phyloP scores from a whole-genome alignment of 768 basidiomycete species.

The Leccinum broughii region DNA sequence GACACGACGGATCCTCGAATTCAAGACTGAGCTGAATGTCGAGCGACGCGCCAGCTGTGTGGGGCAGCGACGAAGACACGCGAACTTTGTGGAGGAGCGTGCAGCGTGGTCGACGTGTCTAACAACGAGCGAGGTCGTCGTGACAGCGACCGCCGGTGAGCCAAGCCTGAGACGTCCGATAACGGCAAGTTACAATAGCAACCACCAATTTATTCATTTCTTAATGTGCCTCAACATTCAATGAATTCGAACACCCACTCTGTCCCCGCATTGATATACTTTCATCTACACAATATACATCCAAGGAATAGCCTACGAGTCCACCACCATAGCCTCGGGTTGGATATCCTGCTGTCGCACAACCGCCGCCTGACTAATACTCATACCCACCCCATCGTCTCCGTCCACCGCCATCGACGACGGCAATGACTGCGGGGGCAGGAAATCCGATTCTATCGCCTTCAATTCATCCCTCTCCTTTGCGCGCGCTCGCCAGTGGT shows the following conservation, averaged over 20 bases:
- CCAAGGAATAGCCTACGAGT: slow-evolving; percentile 5
- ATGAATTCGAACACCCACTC: slow-evolving; percentile 3
- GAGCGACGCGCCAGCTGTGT: slow-evolving; percentile 9
- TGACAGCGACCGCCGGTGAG: slow-evolving; percentile 4
- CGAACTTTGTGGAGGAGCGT: background rate
- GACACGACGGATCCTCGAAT: slow-evolving; percentile 52
- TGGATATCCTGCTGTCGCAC: slow-evolving; percentile 7
- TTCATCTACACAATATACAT: background rate
- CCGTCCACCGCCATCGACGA: slow-evolving; percentile 5
- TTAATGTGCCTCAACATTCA: background rate
- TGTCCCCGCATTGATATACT: background rate
- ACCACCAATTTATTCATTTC: slow-evolving; percentile 10
- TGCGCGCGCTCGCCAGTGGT: slow-evolving; percentile 37
- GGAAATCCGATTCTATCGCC: slow-evolving; percentile 16
- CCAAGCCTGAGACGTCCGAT: slow-evolving; percentile 4
- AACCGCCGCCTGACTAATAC: background rate
- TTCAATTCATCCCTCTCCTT: slow-evolving; percentile 30
- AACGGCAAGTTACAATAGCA: slow-evolving; percentile 28
- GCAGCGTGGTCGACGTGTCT: slow-evolving; percentile 16
- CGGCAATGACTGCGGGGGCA: slow-evolving; percentile 14
- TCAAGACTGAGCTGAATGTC: slow-evolving; percentile 1
- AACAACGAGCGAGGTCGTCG: slow-evolving; percentile 14
- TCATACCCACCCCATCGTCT: background rate
- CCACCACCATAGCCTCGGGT: slow-evolving; percentile 21
- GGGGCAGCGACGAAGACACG: background rate